Evolutionary conservation across 2,329 filamentous ascomycete genomes (phyloP).

Genomic region (Colletotrichum plurivorum): DNA sequence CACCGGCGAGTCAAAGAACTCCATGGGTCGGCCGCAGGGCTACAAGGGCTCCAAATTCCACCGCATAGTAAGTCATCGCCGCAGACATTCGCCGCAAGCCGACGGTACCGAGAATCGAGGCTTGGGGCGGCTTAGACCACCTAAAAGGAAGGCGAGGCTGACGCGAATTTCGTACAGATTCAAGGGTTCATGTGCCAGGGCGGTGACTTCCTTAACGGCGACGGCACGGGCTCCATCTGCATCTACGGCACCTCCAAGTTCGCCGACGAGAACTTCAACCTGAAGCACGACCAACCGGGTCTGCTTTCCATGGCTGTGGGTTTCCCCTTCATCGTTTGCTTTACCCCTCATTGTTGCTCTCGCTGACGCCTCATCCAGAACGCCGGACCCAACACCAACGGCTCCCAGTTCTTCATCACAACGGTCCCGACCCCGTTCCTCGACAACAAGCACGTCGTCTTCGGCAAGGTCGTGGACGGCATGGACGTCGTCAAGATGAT

Average conservation of each 20-base stretch:
- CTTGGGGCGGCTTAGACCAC: background rate
- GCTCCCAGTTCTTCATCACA: slow-evolving; percentile 98
- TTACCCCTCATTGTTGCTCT: background rate
- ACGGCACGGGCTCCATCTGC: slow-evolving; percentile 88
- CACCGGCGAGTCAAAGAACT: slow-evolving; percentile 90
- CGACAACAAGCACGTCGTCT: slow-evolving; percentile 95
- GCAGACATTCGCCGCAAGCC: background rate
- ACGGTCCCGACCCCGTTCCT: slow-evolving; percentile 89
- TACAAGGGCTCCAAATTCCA: slow-evolving; percentile 98
- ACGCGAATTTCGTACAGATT: slow-evolving; percentile 69
- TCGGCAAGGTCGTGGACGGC: slow-evolving; percentile 89
- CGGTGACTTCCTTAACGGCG: slow-evolving; percentile 93
- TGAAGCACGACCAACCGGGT: slow-evolving; percentile 84
- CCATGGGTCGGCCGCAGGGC: slow-evolving; percentile 83
- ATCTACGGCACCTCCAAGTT: slow-evolving; percentile 92
- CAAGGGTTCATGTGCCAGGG: slow-evolving; percentile 98
- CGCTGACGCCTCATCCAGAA: slow-evolving; percentile 68
- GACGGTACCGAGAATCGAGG: background rate
- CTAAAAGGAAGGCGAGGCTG: slow-evolving; percentile 10
- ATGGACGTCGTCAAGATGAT: slow-evolving; percentile 94
- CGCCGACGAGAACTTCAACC: slow-evolving; percentile 88
- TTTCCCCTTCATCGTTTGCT: slow-evolving; percentile 43
- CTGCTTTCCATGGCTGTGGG: slow-evolving; percentile 93
- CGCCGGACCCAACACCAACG: slow-evolving; percentile 92
- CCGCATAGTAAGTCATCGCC: slow-evolving; percentile 77